Conservation (phyloP, 2,329 filamentous ascomycete genomes). For the Neonectria sp. region DNA sequence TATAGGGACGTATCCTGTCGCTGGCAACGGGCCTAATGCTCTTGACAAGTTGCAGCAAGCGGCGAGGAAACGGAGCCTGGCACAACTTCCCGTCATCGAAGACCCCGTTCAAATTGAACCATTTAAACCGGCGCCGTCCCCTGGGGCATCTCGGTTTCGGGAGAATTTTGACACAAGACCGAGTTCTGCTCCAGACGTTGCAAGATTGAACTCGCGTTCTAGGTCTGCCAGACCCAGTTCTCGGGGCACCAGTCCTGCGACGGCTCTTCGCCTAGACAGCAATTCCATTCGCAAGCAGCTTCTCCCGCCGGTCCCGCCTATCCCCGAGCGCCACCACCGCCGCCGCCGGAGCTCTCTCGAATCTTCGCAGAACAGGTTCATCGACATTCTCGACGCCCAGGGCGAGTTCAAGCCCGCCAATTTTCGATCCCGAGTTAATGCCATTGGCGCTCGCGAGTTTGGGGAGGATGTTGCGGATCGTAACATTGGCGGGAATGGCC, state of each 20-base stretch:
- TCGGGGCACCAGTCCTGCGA: conserved; percentile 39
- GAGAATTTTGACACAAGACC: conserved; percentile 33
- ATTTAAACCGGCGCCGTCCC: conserved; percentile 32
- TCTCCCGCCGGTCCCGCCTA: conserved; percentile 42
- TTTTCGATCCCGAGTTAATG: conserved; percentile 64
- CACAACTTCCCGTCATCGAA: conserved; percentile 37
- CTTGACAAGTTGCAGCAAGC: conserved; percentile 46
- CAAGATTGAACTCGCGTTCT: conserved; percentile 26
- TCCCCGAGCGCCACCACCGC: conserved; percentile 39
- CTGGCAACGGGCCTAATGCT: conserved; percentile 46
- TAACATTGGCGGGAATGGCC: conserved; percentile 63
- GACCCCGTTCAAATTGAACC: conserved; percentile 12
- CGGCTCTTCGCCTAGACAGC: conserved; percentile 32
- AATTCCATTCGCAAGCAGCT: conserved; percentile 31
- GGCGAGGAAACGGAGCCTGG: conserved; percentile 45
- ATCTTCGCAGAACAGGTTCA: conserved; percentile 43
- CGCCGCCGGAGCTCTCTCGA: conserved; percentile 38
- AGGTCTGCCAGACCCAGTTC: conserved; percentile 39
- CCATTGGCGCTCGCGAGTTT: conserved; percentile 67
- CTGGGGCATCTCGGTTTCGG: conserved; percentile 37
- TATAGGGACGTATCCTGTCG: conserved; percentile 46
- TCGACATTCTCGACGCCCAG: conserved; percentile 73
- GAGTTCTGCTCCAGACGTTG: conserved; percentile 39
- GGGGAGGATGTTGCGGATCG: conserved; percentile 77
- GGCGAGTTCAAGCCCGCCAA: conserved; percentile 65